Evolutionary conservation across 768 basidiomycete species (phyloP).

Genomic region (Amanita exitialis): DNA sequence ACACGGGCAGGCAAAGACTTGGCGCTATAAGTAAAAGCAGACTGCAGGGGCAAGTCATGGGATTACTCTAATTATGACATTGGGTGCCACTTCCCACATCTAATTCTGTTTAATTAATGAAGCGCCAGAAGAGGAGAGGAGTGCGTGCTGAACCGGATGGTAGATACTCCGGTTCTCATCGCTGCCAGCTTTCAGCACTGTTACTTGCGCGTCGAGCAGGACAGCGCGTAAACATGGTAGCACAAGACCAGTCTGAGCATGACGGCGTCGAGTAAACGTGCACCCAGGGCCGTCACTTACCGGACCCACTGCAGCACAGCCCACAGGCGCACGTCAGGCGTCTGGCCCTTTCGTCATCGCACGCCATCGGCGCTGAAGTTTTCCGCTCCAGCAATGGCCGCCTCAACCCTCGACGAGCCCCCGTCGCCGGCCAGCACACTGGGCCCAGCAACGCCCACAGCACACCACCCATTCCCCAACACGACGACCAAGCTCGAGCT

Average conservation of each 20-base stretch:
- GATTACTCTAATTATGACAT: not conserved
- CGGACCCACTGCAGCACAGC: no score
- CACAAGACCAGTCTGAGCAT: no score
- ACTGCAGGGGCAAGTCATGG: not conserved
- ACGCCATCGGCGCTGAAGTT: not conserved
- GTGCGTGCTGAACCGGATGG: not conserved
- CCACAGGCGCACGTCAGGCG: no score
- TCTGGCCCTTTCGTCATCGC: not conserved
- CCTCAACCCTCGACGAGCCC: not conserved
- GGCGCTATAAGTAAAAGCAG: not conserved
- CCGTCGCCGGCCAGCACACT: conserved; percentile 1
- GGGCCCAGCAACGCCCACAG: no score
- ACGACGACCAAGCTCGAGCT: conserved; percentile 27
- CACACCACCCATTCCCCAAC: no score
- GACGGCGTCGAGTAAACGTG: no score
- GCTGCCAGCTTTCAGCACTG: no score
- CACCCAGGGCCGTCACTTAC: no score
- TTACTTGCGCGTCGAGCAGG: no score
- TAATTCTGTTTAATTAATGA: not conserved
- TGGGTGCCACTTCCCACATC: conserved; percentile 1
- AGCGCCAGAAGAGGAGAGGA: not conserved
- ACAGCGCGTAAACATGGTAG: no score
- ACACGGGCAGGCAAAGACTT: not conserved
- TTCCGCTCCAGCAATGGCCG: not conserved
- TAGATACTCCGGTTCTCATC: no score